Evolutionary conservation across 1,139 yeast species (phyloP).

Genomic region (Saccharomyces uvarum): DNA sequence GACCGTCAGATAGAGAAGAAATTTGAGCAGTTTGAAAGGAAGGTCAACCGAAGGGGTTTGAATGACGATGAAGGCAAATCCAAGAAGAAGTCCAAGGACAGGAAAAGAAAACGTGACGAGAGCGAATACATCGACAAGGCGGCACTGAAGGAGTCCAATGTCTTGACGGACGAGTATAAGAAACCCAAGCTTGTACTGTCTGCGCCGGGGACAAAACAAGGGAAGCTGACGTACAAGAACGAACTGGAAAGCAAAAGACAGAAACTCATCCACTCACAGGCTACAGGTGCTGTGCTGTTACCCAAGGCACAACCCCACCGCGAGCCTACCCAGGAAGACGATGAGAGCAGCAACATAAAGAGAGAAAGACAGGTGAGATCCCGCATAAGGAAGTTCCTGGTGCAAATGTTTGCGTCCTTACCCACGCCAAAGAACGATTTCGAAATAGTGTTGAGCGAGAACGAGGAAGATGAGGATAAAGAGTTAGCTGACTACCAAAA

Average conservation of each 20-base stretch:
- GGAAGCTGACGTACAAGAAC: slow-evolving; percentile 16
- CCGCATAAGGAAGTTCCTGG: slow-evolving; percentile 8
- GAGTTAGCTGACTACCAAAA: slow-evolving; percentile 18
- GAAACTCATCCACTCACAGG: slow-evolving; percentile 4
- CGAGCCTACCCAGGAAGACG: not conserved
- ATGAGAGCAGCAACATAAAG: not conserved
- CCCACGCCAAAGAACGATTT: slow-evolving; percentile 56
- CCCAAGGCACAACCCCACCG: not conserved
- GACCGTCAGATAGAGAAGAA: slow-evolving; percentile 36
- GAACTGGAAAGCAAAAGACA: slow-evolving; percentile 15
- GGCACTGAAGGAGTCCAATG: slow-evolving; percentile 17
- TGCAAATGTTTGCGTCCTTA: slow-evolving; percentile 34
- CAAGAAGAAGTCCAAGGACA: slow-evolving; percentile 27
- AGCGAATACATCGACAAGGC: slow-evolving; percentile 13
- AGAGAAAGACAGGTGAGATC: slow-evolving; percentile 1
- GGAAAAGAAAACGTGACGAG: slow-evolving; percentile 22
- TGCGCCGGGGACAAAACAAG: slow-evolving; percentile 33
- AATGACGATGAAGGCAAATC: slow-evolving; percentile 26
- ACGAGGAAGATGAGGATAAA: slow-evolving; percentile 21
- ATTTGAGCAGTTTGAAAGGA: slow-evolving; percentile 39
- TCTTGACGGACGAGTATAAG: slow-evolving; percentile 40
- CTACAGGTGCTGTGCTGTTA: slow-evolving; percentile 1
- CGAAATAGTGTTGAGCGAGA: slow-evolving; percentile 38
- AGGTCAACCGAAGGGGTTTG: slow-evolving; percentile 46
- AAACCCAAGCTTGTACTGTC: slow-evolving; percentile 54